Evolutionary conservation across 108 stramenopile species (phyloP), one percentile per base, ranked within the genome.

Genomic region (Schizochytrium sp.): DNA sequence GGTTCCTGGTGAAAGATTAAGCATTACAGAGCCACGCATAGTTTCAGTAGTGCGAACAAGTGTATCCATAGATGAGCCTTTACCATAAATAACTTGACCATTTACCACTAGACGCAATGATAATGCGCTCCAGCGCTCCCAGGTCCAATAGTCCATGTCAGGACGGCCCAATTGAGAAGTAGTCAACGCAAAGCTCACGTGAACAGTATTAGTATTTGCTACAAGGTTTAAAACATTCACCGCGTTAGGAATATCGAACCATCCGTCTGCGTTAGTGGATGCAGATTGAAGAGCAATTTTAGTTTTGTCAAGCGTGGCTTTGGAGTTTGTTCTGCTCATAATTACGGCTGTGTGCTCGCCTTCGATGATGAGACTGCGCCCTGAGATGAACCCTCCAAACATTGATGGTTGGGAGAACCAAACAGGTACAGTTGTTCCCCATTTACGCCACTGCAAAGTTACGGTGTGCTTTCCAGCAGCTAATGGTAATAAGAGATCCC

Each of bases 401-500:
- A 87, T 87, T 0, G 56, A 87, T 7, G 87, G 56, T 57, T 57
- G 55, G 41, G 87, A 87, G 57, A 41, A 15, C 56, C 55, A 87
- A 4, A 5, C 13, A 5, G 87, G 56, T 57, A 58, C 55, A 28
- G 87, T 41, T 40, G 2, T 58, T 1, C 87, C 56, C 56, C 56
- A 57, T 58, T 58, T 57, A 12, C 87, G 91, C 94, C 94, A 94
- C 89, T 94, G 93, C 64, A 94, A 89, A 38, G 56, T 87, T 7
- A 93, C 92, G 46, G 90, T 90, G 92, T 94, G 94, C 4, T 57
- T 47, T 0, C 94, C 94, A 4, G 90, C 92, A 3, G 94, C 89
- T 4, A 94, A 91, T 41, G 56, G 57, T 38, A 94, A 40, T 28
- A 73, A 91, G 5, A 94, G 61, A 46, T 91, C 46, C n/a, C 76